Percentiles rank a stretch among this genome's conserved stretches.
Conservation (phyloP, 176 grass and related monocot genomes). For the Lolium perenne region DNA sequence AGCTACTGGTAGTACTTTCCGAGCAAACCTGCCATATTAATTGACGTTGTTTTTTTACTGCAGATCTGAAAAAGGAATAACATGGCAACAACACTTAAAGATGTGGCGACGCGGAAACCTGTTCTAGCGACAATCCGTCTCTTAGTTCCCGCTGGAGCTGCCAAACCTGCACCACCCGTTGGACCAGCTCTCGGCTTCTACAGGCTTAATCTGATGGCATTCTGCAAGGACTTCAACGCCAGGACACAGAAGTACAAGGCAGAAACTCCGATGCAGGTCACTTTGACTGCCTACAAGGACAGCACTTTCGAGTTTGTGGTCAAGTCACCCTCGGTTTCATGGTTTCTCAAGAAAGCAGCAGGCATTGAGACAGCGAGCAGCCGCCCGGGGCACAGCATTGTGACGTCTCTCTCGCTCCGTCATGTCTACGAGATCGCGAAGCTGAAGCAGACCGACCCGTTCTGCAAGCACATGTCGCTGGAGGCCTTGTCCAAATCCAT, state of each 20-base stretch:
- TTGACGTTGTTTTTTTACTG: background rate
- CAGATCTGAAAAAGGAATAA: conserved; percentile 3
- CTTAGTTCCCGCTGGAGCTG: background rate
- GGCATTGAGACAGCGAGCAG: background rate
- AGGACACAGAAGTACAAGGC: conserved; percentile 28
- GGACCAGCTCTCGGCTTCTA: conserved; percentile 4
- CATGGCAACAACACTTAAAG: conserved; percentile 5
- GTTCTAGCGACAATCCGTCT: conserved; percentile 20
- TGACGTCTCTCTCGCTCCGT: background rate
- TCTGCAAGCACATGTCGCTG: conserved; percentile 7
- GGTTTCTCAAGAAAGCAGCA: background rate
- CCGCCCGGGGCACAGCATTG: background rate
- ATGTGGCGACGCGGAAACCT: conserved; percentile 2
- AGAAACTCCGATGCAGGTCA: background rate
- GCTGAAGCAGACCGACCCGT: background rate
- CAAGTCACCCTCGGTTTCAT: conserved; percentile 6
- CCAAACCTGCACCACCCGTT: background rate
- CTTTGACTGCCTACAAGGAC: background rate
- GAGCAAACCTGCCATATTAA: background rate
- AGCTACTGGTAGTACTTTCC: background rate
- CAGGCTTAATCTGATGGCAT: conserved; percentile 7
- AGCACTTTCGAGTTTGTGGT: background rate
- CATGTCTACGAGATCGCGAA: conserved; percentile 5
- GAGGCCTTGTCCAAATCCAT: conserved; percentile 22
- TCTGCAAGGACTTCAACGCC: conserved; percentile 22